A percentile compares a stretch with the other conserved stretches of the same genome.
phyloP scores from a whole-genome alignment of 2,329 filamentous ascomycete species.

The Rasamsonia emersonii region DNA sequence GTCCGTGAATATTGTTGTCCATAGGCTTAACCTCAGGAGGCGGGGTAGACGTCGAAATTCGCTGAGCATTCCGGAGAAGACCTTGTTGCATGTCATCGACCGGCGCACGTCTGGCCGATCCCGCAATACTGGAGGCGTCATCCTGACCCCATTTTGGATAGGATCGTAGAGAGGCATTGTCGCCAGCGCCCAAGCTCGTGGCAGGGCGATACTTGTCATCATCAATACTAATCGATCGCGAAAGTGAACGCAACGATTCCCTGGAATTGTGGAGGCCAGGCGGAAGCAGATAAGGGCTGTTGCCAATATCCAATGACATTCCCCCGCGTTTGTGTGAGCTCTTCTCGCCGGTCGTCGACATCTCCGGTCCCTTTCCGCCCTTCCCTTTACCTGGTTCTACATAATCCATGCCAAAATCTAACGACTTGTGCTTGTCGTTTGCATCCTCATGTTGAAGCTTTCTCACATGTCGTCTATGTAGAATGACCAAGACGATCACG shows the following conservation, averaged over 20 bases:
- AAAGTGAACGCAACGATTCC: constrained; percentile 80
- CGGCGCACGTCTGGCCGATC: constrained; percentile 37
- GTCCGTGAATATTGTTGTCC: constrained; percentile 12
- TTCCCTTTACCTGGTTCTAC: constrained; percentile 27
- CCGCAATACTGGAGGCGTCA: constrained; percentile 46
- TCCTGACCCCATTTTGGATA: constrained; percentile 32
- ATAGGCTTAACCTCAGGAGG: constrained; percentile 12
- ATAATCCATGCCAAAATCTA: constrained; percentile 80
- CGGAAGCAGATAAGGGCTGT: constrained; percentile 80
- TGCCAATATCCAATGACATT: constrained; percentile 57
- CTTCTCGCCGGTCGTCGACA: constrained; percentile 52
- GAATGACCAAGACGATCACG: constrained; percentile 58
- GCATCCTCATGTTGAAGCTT: constrained; percentile 69
- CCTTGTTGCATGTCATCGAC: constrained; percentile 42
- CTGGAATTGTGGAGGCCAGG: constrained; percentile 67
- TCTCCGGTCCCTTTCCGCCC: constrained; percentile 41
- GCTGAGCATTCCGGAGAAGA: constrained; percentile 48
- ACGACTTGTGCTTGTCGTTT: constrained; percentile 76
- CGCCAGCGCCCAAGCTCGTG: constrained; percentile 45
- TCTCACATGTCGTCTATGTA: constrained; percentile 70
- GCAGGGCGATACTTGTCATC: constrained; percentile 78
- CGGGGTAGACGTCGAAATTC: constrained; percentile 49
- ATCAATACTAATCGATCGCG: constrained; percentile 61
- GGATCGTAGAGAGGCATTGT: constrained; percentile 27
- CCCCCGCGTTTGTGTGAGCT: constrained; percentile 35